A percentile compares a stretch with the other conserved stretches of the same genome.
phyloP scores from a whole-genome alignment of 2,329 filamentous ascomycete species.

The Coniochaeta ligniaria region DNA sequence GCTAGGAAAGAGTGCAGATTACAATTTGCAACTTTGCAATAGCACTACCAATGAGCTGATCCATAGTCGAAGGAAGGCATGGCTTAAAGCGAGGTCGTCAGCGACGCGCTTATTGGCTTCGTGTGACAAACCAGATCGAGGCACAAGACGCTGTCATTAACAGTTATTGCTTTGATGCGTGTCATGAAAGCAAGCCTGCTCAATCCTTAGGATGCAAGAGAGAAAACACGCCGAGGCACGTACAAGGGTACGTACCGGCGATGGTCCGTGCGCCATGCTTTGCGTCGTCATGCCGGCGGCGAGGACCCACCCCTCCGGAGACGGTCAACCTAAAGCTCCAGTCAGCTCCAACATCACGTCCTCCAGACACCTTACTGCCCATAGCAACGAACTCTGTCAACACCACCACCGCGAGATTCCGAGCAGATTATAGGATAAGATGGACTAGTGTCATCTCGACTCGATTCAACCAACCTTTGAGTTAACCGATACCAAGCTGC shows the following conservation, averaged over 20 bases:
- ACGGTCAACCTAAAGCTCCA: background rate
- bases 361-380: background rate
- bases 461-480: background rate
- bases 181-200: too few relatives aligned
- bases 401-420: background rate
- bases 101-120: too few relatives aligned
- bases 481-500: background rate
- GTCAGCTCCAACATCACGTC: background rate
- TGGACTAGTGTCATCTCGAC: background rate
- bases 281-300: background rate
- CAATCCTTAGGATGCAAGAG: too few relatives aligned
- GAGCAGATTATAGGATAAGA: background rate
- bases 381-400: background rate
- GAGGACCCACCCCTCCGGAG: background rate
- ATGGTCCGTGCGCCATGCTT: background rate
- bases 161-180: too few relatives aligned
- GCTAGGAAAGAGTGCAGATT: too few relatives aligned
- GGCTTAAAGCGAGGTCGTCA: too few relatives aligned
- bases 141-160: too few relatives aligned
- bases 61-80: too few relatives aligned
- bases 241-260: background rate
- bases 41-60: too few relatives aligned
- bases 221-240: background rate
- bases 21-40: too few relatives aligned
- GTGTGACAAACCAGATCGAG: too few relatives aligned